Conservation (phyloP, 257 asterid species). For the Pogostemon cablin region DNA sequence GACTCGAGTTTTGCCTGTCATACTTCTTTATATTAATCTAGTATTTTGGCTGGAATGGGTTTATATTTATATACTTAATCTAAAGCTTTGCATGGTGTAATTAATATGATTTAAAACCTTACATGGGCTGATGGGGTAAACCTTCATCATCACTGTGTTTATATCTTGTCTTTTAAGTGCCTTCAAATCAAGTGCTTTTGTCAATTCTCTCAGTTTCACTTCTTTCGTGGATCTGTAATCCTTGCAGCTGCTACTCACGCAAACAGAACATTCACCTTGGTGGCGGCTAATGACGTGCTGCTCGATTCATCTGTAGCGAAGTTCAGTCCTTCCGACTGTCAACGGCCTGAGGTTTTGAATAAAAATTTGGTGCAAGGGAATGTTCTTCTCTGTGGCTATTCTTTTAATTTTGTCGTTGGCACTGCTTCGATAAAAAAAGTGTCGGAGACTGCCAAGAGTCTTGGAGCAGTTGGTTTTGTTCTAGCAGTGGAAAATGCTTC, state of each 20-base stretch:
- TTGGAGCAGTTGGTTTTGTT: slow-evolving; percentile 95
- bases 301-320: slow-evolving; percentile 70
- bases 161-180: no score
- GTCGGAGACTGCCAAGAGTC: slow-evolving; percentile 78
- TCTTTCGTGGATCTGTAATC: slow-evolving; percentile 24
- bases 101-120: not conserved
- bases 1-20: not conserved
- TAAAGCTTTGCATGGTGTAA: not conserved
- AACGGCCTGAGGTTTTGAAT: slow-evolving; percentile 85
- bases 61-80: not conserved
- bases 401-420: slow-evolving; percentile 88
- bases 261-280: slow-evolving; percentile 78
- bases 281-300: slow-evolving; percentile 92
- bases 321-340: slow-evolving; percentile 87
- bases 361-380: slow-evolving; percentile 85
- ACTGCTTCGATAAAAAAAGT: slow-evolving; percentile 87
- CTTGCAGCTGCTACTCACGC: slow-evolving; percentile 88
- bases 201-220: not conserved
- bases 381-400: slow-evolving; percentile 95
- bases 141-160: not conserved
- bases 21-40: slow-evolving; percentile 13
- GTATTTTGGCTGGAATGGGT: not conserved
- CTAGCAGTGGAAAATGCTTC: slow-evolving; percentile 93
- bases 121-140: not conserved
- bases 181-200: not conserved